Percentiles rank a stretch among this genome's conserved stretches.
Conservation (phyloP, 2,329 filamentous ascomycete species). For the Aspergillus sojae region DNA sequence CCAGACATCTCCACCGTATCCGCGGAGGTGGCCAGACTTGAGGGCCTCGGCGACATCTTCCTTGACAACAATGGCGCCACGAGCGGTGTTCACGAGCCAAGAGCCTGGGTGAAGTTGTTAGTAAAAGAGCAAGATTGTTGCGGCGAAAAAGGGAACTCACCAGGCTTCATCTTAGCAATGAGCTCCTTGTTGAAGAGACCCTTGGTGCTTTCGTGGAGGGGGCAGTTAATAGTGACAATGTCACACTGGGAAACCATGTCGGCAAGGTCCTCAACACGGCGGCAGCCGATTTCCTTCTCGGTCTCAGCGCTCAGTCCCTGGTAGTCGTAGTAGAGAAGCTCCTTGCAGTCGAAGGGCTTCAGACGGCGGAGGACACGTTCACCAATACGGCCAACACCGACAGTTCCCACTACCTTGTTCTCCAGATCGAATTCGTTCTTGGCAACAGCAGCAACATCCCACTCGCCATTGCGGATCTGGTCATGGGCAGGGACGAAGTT, state of each 20-base stretch:
- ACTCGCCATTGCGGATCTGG: slow-evolving; percentile 83
- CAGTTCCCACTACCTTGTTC: slow-evolving; percentile 95
- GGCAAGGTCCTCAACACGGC: slow-evolving; percentile 84
- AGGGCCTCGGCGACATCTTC: slow-evolving; percentile 95
- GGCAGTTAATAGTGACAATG: slow-evolving; percentile 99
- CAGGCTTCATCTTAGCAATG: slow-evolving; percentile 98
- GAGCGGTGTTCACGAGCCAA: slow-evolving; percentile 98
- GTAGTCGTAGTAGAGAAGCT: slow-evolving; percentile 99
- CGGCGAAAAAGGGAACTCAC: slow-evolving; percentile 46
- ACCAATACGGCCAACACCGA: slow-evolving; percentile 95
- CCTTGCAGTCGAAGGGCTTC: slow-evolving; percentile 99
- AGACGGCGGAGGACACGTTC: slow-evolving; percentile 95
- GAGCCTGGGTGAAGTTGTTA: slow-evolving; percentile 58
- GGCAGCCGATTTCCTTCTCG: slow-evolving; percentile 94
- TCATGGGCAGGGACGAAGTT: slow-evolving; percentile 99
- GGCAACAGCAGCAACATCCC: slow-evolving; percentile 92
- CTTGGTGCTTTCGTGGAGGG: slow-evolving; percentile 94
- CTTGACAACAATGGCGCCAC: slow-evolving; percentile 98
- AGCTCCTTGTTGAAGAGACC: slow-evolving; percentile 99
- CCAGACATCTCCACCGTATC: slow-evolving; percentile 65
- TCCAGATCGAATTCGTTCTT: slow-evolving; percentile 99
- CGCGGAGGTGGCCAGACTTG: slow-evolving; percentile 74
- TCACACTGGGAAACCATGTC: slow-evolving; percentile 94
- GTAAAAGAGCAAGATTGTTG: slow-evolving; percentile 6
- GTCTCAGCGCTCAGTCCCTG: slow-evolving; percentile 83